Conservation (phyloP, 192 early-diverging fungal species). For the Pilobolus umbonatus region DNA sequence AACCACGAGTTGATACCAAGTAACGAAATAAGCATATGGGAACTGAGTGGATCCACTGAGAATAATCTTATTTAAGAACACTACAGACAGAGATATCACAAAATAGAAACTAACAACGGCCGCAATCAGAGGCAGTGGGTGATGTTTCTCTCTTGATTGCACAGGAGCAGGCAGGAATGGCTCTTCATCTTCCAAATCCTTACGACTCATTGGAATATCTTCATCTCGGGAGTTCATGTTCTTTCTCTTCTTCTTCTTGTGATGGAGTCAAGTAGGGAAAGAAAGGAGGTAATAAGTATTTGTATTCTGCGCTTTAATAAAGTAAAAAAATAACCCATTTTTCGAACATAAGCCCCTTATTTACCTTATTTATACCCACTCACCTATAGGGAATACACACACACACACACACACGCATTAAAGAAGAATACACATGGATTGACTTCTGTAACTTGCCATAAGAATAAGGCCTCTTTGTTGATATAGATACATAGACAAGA, state of each 20-base stretch:
- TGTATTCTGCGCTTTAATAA: too few species aligned
- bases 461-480: too few species aligned
- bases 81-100: constrained; percentile 55
- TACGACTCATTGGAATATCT: constrained; percentile 28
- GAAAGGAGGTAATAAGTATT: neutral
- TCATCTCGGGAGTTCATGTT: constrained; percentile 15
- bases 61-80: constrained; percentile 66
- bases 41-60: constrained; percentile 53
- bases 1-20: constrained; percentile 60
- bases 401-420: too few species aligned
- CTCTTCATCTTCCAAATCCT: constrained; percentile 33
- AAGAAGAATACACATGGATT: too few species aligned
- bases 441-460: too few species aligned
- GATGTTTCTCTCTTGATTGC: constrained; percentile 21
- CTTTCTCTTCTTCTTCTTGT: neutral
- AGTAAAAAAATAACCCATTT: too few species aligned
- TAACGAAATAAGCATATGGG: constrained; percentile 63
- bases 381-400: too few species aligned
- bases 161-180: constrained; percentile 41
- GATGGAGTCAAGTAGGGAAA: neutral
- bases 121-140: constrained; percentile 39
- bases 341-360: too few species aligned
- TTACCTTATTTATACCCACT: too few species aligned
- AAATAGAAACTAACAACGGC: constrained; percentile 59
- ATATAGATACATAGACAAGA: too few species aligned